These are phyloP conservation scores for Talaromyces sp. DNA, from an alignment of 2,329 filamentous ascomycete species.

Conservation along the genomic window DNA sequence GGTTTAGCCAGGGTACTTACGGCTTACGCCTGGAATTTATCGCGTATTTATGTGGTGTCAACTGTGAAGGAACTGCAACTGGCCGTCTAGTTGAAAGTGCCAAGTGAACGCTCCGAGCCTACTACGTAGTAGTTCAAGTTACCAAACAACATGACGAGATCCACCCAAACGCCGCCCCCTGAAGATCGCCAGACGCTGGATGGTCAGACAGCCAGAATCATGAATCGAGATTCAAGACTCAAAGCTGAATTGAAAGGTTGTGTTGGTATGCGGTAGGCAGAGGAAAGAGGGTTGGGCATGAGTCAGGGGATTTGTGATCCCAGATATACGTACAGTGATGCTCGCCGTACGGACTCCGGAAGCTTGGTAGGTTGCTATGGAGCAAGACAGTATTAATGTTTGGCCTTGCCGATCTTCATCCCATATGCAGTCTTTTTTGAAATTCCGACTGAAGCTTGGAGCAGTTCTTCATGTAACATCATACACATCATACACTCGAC, in stretches of 20 bases:
- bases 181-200: background rate
- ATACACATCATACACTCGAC: background rate
- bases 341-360: background rate
- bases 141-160: background rate
- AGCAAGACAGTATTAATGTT: background rate
- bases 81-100: background rate
- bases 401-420: constrained; percentile 1
- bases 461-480: background rate
- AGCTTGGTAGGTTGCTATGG: background rate
- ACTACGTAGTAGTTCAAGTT: background rate
- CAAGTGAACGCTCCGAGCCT: background rate
- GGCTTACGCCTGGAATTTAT: background rate
- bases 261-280: background rate
- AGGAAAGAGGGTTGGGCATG: background rate
- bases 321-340: too few species aligned
- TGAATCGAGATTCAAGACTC: background rate
- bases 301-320: background rate
- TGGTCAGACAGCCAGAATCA: background rate
- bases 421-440: background rate
- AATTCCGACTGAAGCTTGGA: background rate
- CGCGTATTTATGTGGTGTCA: too few species aligned
- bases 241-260: background rate
- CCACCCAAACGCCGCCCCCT: constrained; percentile 4
- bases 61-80: too few species aligned
- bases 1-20: background rate